Evolutionary conservation across 73 alveolate species (phyloP), one percentile per base, ranked within the genome.

Genomic region (Diophrys appendiculata): DNA sequence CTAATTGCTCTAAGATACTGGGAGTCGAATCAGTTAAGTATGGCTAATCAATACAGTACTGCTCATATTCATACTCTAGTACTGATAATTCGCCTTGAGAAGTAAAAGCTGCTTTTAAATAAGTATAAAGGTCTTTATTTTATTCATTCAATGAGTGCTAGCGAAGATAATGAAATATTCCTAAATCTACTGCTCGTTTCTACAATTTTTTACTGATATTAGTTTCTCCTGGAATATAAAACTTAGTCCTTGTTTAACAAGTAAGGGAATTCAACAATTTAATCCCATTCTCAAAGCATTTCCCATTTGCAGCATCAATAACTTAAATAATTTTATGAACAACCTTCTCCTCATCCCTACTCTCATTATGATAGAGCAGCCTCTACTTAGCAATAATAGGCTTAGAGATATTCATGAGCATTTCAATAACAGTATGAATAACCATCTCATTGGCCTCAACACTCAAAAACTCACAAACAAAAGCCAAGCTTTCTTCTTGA

Each of bases 151-250:
- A 13, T 60, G 13, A 31, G 2, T 11, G 25, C 25, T 13, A 2
- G 2, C 71, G 2, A 3, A 3, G 3, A 1, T 1, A 67, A 67
- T 67, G 54, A 67, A 67, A 67, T 5, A 67, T 28, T 3, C 75
- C 75, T 24, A 23, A 28, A 3, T 67, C 54, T 5, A 67, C 31
- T n/a, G 75, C 75, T 54, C 29, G 54, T 28, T 29, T 25, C 53
- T 69, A 33, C 68, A 71, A 13, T 29, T 34, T 43, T 29, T 71
- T 71, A 23, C 43, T 33, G 1, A 68, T 80, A 25, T 22, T 18
- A 29, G 89, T 80, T 32, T 80, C 89, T 27, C 89, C 89, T 11
- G 89, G 89, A n/a, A 80, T 80, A 43, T 80, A 80, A 29, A 80
- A 80, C 35, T 65, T 70, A 3, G 75, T 67, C 53, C 75, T 18